phyloP scores from a whole-genome alignment of 306 rosid species.

The Coriaria nepalensis region DNA sequence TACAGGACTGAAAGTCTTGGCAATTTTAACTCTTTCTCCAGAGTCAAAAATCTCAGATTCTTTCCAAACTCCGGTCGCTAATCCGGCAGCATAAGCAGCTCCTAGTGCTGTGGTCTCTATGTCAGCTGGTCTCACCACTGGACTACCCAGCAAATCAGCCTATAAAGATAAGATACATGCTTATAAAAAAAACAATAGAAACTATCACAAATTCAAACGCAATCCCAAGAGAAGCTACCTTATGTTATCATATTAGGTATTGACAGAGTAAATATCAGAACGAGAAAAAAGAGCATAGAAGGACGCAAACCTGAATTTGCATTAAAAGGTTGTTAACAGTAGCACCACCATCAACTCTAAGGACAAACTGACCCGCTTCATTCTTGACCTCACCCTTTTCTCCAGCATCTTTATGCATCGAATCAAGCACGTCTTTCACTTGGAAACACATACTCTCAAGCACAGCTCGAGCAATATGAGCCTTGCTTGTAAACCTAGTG shows the following conservation, averaged over 20 bases:
- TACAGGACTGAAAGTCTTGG: slow-evolving; percentile 31
- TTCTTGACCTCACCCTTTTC: slow-evolving; percentile 20
- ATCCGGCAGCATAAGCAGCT: slow-evolving; percentile 95
- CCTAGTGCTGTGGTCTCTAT: slow-evolving; percentile 91
- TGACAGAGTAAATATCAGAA: background rate
- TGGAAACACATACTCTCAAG: slow-evolving; percentile 89
- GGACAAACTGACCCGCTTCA: slow-evolving; percentile 37
- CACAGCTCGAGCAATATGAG: slow-evolving; percentile 82
- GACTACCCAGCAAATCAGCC: slow-evolving; percentile 68
- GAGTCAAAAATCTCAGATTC: slow-evolving; percentile 42
- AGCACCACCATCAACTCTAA: slow-evolving; percentile 90
- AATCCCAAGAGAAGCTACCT: too few relatives aligned
- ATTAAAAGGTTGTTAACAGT: slow-evolving; percentile 60
- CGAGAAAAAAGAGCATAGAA: slow-evolving; percentile 5
- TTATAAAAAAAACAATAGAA: slow-evolving; percentile 1
- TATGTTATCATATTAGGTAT: background rate
- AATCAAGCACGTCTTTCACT: slow-evolving; percentile 76
- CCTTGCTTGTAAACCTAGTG: slow-evolving; percentile 66
- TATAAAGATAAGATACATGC: slow-evolving; percentile 6
- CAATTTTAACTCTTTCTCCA: slow-evolving; percentile 24
- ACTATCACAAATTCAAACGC: background rate
- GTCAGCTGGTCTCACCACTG: slow-evolving; percentile 76
- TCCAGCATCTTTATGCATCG: slow-evolving; percentile 63
- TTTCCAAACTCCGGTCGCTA: slow-evolving; percentile 72
- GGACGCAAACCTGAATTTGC: slow-evolving; percentile 78